Base-by-base conservation (phyloP, 768 basidiomycete genomes). In the Russula abietina region DNA sequence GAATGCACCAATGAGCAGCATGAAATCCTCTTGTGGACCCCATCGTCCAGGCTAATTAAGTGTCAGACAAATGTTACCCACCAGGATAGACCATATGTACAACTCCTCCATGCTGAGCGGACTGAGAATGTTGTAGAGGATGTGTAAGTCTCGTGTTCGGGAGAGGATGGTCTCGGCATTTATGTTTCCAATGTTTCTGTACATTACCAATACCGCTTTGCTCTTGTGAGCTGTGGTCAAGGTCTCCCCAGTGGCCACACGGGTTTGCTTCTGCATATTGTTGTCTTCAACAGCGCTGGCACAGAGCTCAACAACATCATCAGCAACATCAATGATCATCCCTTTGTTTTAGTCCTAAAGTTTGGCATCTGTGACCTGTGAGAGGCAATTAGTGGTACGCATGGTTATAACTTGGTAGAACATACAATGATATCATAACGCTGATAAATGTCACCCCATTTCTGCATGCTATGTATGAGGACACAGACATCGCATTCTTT, bases 111-210 rank as follows among this genome's bases (percentile, higher is more conserved):
- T 48, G 45, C 79, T 73, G 19, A 91, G 79, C n/a, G n/a, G n/a
- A n/a, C n/a, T n/a, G n/a, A n/a, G n/a, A n/a, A n/a, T n/a, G n/a
- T n/a, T n/a, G n/a, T n/a, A n/a, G n/a, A n/a, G n/a, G n/a, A n/a
- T n/a, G n/a, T n/a, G n/a, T n/a, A n/a, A n/a, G n/a, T n/a, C 94
- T 41, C 89, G 87, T 71, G 89, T 79, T 36, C 97, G 85, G 28
- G 91, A 91, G 58, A 97, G 83, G 55, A 98, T 89, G 0, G 97
- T 98, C 74, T 98, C 97, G 14, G 97, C 97, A 72, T 99, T 99
- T 80, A 99, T 92, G 70, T 91, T 93, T 66, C 87, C 81, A 57
- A 98, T 93, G 53, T 87, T 88, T 64, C 90, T 84, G 78, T 87
- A 97, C 24, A 87, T 86, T 68, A 98, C 90, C 46, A 99, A 82